phyloP scores from a whole-genome alignment of 192 early-diverging fungal species.

The Entomortierella chlamydospora region DNA sequence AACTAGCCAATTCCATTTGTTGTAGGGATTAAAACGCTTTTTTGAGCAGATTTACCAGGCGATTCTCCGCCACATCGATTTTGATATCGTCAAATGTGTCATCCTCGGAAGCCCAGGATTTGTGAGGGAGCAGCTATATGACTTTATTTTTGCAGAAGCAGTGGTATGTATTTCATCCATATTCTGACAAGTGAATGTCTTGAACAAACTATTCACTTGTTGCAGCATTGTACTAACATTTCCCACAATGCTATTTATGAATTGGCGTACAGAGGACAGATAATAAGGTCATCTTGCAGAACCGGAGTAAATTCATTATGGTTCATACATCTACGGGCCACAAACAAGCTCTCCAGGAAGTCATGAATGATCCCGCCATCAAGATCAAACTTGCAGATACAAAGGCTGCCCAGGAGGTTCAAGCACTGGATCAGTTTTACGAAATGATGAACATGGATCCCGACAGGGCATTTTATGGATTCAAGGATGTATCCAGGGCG shows the following conservation, averaged over 20 bases:
- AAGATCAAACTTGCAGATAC: constrained; percentile 88
- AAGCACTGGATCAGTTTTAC: constrained; percentile 87
- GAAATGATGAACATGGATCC: constrained; percentile 90
- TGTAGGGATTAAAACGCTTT: constrained; percentile 82
- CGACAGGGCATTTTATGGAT: constrained; percentile 94
- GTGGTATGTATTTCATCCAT: constrained; percentile 57
- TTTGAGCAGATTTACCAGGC: constrained; percentile 93
- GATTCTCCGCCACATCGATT: constrained; percentile 89
- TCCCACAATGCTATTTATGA: neutral
- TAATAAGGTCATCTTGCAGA: constrained; percentile 85
- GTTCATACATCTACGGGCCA: constrained; percentile 96
- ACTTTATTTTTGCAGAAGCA: constrained; percentile 88
- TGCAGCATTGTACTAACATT: neutral
- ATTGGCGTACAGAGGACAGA: constrained; percentile 69
- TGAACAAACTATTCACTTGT: neutral
- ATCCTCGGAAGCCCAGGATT: constrained; percentile 98
- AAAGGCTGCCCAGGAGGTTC: constrained; percentile 88
- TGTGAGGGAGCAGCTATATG: constrained; percentile 88
- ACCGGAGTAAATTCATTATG: constrained; percentile 86
- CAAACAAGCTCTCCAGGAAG: constrained; percentile 95
- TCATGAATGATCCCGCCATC: constrained; percentile 88
- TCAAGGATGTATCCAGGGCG: constrained; percentile 85
- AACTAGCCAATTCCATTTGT: no score
- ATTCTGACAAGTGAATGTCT: neutral
- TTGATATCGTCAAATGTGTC: constrained; percentile 94